phyloP scores from a whole-genome alignment of 305 asterid species.

The Coffea humblotiana region DNA sequence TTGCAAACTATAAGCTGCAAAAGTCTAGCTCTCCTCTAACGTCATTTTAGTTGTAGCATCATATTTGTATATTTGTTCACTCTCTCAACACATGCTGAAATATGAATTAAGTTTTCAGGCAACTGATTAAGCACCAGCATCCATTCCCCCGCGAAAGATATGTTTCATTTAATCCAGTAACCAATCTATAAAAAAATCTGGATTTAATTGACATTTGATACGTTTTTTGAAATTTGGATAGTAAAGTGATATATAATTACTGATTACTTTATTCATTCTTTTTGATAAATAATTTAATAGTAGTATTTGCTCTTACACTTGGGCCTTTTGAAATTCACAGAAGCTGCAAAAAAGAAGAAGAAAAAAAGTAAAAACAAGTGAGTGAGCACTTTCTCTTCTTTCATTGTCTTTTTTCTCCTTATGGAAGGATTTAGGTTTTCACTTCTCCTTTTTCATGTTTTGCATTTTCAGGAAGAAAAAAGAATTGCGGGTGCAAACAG shows the following conservation, averaged over 20 bases:
- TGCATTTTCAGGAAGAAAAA: constrained; percentile 69
- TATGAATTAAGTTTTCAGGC: not conserved
- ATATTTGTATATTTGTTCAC: not conserved
- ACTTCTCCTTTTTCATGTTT: constrained; percentile 6
- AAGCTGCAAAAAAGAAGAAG: constrained; percentile 91
- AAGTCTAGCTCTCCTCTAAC: not conserved
- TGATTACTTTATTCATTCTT: constrained; percentile 6
- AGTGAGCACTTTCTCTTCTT: constrained; percentile 49
- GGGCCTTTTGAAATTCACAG: constrained; percentile 41
- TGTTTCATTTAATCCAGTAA: not conserved
- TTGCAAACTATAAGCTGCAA: not conserved
- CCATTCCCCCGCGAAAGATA: not conserved
- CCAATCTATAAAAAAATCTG: not conserved
- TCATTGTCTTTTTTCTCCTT: not conserved
- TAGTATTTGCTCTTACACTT: constrained; percentile 8
- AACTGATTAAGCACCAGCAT: not conserved
- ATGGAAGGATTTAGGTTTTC: not conserved
- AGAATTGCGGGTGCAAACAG: constrained; percentile 74
- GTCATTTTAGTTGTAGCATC: not conserved
- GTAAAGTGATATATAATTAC: not conserved
- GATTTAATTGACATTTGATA: too few species aligned
- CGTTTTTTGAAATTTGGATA: not conserved
- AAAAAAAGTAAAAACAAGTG: constrained; percentile 93
- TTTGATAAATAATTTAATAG: constrained; percentile 12
- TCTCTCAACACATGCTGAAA: not conserved